Percentiles rank a stretch among this genome's conserved stretches.
Conservation (phyloP, 768 basidiomycete species). For the Russula virescens region DNA sequence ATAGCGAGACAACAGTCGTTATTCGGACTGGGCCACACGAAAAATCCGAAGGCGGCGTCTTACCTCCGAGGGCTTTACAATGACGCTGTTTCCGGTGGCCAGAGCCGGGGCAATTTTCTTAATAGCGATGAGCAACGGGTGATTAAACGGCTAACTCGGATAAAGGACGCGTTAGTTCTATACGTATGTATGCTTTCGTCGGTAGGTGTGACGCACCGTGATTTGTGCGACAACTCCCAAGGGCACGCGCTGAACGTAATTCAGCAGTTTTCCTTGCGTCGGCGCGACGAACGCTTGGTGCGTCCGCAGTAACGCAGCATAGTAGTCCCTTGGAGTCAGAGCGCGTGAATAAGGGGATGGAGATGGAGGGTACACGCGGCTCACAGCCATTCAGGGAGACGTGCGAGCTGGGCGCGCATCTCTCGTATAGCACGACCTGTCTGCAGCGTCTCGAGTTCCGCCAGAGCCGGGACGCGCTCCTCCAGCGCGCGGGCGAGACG, state of each 20-base stretch:
- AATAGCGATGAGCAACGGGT: constrained; percentile 80
- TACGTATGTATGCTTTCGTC: too few relatives aligned
- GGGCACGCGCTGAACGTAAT: constrained; percentile 73
- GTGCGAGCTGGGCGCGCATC: constrained; percentile 71
- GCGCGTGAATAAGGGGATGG: background rate
- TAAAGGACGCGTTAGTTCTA: background rate
- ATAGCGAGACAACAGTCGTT: background rate
- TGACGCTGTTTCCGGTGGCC: constrained; percentile 78
- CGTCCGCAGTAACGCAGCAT: constrained; percentile 66
- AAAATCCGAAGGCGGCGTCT: background rate
- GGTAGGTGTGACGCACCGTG: constrained; percentile 43
- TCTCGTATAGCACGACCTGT: constrained; percentile 80
- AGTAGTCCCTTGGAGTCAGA: constrained; percentile 57
- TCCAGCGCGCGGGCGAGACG: constrained; percentile 60
- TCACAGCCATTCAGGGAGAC: constrained; percentile 85
- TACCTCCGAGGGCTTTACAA: constrained; percentile 80
- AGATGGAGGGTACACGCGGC: constrained; percentile 27
- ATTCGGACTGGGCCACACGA: background rate
- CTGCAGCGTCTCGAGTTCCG: constrained; percentile 63
- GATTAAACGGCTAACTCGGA: constrained; percentile 68
- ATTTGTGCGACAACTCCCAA: constrained; percentile 89
- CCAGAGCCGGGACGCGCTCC: constrained; percentile 50
- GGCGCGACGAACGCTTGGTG: constrained; percentile 66
- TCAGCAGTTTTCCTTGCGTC: constrained; percentile 72
- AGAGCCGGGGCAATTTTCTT: constrained; percentile 86